Base-by-base conservation (phyloP, 169 alveolate species). In the Babesia sp. region DNA sequence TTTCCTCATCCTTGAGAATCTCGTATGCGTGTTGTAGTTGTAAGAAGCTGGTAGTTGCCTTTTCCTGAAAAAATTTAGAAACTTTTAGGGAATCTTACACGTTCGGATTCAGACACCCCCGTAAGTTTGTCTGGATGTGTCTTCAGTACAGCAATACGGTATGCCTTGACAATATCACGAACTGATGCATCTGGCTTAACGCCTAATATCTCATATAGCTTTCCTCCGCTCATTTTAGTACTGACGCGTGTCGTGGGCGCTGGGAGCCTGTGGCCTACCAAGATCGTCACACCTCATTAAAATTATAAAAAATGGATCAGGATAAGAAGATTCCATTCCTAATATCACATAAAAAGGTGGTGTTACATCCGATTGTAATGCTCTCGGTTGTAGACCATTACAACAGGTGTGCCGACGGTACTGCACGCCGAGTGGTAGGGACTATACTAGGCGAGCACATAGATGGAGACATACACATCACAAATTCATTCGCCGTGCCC, bases 341-440 rank as follows among this genome's bases (percentile, higher is more conserved):
- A 50, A 64, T 63, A 57, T 73, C 56, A 78, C 85, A 71, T 55
- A 37, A 37, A 39, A 79, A 79, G 72, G 95, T 96, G 12, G 97
- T 94, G 18, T 95, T 97, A 26, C 99, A 97, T 84, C 99, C 99
- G 48, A 92, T 95, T 58, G 99, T 97, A 9, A 90, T 97, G 61
- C 90, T 98, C 20, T 95, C 99, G 31, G 99, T 97, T 20, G 99
- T 97, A 41, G 99, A 98, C 86, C 99, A 98, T 90, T 98, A 96
- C 91, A 96, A 96, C 90, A 88, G 99, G 41, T 95, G 92, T 42
- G 98, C 99, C 3, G 92, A 92, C 90, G 98, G 96, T 71, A 95
- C 97, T 31, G 93, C 94, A 55, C 91, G 95, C 69, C 90, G 99
- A 44, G 99, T 98, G 24, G 98, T 97, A n/a, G 99, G 99, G n/a